Base-by-base conservation (phyloP, 371 early-diverging fungal species). In the Mucor piriformis region DNA sequence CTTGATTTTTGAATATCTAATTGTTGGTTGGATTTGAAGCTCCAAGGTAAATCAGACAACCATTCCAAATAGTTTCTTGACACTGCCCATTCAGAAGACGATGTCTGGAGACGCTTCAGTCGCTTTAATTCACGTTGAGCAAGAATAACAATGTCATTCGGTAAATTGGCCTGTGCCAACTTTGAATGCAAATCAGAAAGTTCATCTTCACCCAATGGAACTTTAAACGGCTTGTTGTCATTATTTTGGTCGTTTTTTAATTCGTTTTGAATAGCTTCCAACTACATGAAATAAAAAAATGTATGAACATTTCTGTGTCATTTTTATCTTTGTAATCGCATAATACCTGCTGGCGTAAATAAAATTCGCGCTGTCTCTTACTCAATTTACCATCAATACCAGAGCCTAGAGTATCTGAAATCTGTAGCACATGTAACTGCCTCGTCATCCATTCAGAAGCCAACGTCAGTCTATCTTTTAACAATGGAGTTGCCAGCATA, bases 41-140 rank as follows among this genome's bases (percentile, higher is more conserved):
- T 57, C 95, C 93, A 94, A 0, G 95, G 95, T 48, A 94, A 63
- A 61, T 91, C 91, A 0, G 82, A 72, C 10, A 93, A 49, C 80
- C 87, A 83, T 44, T 93, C 92, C 6, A 92, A 69, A 60, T 92
- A 92, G 27, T 82, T 88, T 21, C 90, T 79, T 13, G 86, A 77
- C 6, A 94, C 90, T 54, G 86, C 85, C 75, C 88, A 89, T 67
- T 94, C 93, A 5, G 89, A 85, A 44, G 89, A 84, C n/a, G 84
- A 72, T 2, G 91, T 84, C 33, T 85, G 86, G 77, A 92, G 84
- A 32, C 86, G 77, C 61, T 83, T 87, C 27, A 94, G 58, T 6
- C 92, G 84, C 33, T 83, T 79, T 24, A 94, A 50, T 64, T 92
- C 93, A 25, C 87, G 77, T 16, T 83, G 78, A 2, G 88, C 88